Conservation (phyloP, 148 eudicot genomes). For the Pharnaceum exiguum region DNA sequence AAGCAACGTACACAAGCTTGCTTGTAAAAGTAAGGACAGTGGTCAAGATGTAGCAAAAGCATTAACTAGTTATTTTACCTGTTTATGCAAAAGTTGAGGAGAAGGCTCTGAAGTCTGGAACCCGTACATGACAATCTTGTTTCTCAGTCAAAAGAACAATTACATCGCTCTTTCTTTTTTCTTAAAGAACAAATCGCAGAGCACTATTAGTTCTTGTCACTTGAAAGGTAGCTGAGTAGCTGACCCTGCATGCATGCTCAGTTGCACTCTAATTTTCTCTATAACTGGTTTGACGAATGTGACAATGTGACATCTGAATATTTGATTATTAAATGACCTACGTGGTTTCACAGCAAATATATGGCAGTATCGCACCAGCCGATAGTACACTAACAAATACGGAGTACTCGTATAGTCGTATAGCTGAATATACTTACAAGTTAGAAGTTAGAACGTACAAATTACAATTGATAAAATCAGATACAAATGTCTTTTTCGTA, state of each 20-base stretch:
- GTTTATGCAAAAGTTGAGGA: constrained; percentile 6
- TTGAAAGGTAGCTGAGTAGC: neutral
- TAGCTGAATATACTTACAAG: no score
- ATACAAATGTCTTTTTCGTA: no score
- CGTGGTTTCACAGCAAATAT: constrained; percentile 6
- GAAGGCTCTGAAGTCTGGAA: neutral
- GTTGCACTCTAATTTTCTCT: no score
- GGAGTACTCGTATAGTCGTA: no score
- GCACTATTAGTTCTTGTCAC: neutral
- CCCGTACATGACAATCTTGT: constrained; percentile 7
- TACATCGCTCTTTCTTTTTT: no score
- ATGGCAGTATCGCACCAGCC: no score
- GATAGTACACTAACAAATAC: no score
- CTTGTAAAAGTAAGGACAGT: constrained; percentile 11
- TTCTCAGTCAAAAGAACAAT: constrained; percentile 5
- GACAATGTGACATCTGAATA: neutral
- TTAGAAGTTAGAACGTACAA: no score
- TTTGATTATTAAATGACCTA: neutral
- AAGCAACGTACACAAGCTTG: neutral
- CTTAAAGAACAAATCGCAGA: neutral
- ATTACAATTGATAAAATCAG: no score
- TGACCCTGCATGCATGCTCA: neutral
- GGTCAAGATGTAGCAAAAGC: constrained; percentile 12
- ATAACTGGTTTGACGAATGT: neutral
- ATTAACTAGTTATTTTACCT: neutral